A percentile compares a stretch with the other conserved stretches of the same genome.
These are phyloP conservation scores for Apostasia shenzhenica DNA, from an alignment of 106 monocot species.

Conservation along the genomic window DNA sequence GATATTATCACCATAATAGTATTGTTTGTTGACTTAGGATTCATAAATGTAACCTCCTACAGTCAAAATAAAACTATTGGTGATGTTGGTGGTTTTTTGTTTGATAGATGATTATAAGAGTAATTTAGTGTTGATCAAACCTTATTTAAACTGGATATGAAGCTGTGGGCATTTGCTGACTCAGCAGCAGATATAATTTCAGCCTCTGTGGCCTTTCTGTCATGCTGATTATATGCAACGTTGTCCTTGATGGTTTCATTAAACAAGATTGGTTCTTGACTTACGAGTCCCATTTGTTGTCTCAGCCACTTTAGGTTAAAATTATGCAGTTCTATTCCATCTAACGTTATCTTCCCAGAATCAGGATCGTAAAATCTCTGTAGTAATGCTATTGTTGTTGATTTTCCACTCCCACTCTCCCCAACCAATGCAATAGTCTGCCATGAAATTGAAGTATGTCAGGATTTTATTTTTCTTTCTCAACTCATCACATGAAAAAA, in stretches of 20 bases:
- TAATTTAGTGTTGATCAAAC: slow-evolving; percentile 4
- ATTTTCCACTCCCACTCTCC: slow-evolving; percentile 11
- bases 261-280: slow-evolving; percentile 10
- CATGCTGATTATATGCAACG: slow-evolving; percentile 2
- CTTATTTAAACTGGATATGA: slow-evolving; percentile 10
- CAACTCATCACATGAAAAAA: background rate
- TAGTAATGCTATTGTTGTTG: slow-evolving; percentile 4
- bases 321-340: slow-evolving; percentile 6
- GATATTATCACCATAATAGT: too few species aligned
- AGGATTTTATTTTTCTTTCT: background rate
- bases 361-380: slow-evolving; percentile 11
- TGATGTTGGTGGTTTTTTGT: background rate
- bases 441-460: background rate
- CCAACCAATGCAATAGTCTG: slow-evolving; percentile 12
- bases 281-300: slow-evolving; percentile 7
- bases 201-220: slow-evolving; percentile 1
- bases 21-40: too few species aligned
- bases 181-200: slow-evolving; percentile 5
- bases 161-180: slow-evolving; percentile 4
- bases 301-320: slow-evolving; percentile 6
- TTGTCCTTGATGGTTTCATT: slow-evolving; percentile 8
- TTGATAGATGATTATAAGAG: background rate
- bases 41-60: too few species aligned
- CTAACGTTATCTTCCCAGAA: slow-evolving; percentile 4
- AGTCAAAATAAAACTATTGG: too few species aligned